Evolutionary conservation across 225 moss, liverwort and hornwort species (phyloP), one percentile per base, ranked within the genome.

Genomic region (Pseudisothecium myosuroides): DNA sequence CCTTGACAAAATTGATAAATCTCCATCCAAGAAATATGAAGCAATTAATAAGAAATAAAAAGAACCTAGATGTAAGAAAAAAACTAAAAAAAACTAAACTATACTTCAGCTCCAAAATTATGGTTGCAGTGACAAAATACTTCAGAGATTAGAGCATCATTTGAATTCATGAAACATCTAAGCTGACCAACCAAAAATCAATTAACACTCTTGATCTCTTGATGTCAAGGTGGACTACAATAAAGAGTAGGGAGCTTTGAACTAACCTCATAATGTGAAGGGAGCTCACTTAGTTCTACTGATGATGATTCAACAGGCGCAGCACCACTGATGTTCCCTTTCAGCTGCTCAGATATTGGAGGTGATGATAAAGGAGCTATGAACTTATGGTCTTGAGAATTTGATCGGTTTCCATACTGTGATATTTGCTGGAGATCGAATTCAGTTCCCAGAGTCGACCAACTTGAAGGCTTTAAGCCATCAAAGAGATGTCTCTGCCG

Each of bases 401-500:
- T 88, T 60, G 87, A 67, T 88, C 66, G 69, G 86, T 86, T 90
- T 75, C 91, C 89, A 76, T 86, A 83, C 27, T 86, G 89, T 83
- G 89, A 74, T 54, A 47, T 67, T 73, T 87, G 91, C 59, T 85
- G 92, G 31, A 89, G 72, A 87, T 94, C 91, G 37, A 80, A 85
- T 50, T 94, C 94, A 88, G 86, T 55, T 91, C 72, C 86, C 78
- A 81, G 64, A 87, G 83, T 73, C 83, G 82, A 94, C 93, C 91
- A 92, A 17, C 85, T 89, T 85, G 92, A 90, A 86, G 90, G 45
- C 83, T 86, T 94, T 80, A 83, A 81, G 22, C 89, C 87, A 76
- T 94, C 94, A 39, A 93, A 88, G 62, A 83, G 89, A 69, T 94
- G 88, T 72, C 86, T 90, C 87, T 94, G 94, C 75, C 94, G 90